Conservation (phyloP, 1,284 basidiomycete species). For the Coniferiporia weirii region DNA sequence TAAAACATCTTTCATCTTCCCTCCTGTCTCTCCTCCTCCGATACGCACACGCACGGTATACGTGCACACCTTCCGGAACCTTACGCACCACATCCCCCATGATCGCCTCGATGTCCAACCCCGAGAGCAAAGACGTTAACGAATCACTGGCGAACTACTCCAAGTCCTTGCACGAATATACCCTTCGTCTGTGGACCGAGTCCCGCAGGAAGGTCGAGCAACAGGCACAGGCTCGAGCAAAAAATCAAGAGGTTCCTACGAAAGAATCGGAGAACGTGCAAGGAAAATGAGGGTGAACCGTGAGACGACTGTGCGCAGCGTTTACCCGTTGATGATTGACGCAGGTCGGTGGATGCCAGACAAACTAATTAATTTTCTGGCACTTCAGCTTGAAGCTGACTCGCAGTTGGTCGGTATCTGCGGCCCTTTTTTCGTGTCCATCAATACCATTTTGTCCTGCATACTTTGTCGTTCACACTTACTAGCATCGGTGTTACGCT, state of each 20-base stretch:
- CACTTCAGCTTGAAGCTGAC: too few relatives aligned
- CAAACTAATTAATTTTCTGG: too few relatives aligned
- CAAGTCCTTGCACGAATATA: conserved; percentile 61
- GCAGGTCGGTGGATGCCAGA: too few relatives aligned
- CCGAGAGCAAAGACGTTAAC: conserved; percentile 8
- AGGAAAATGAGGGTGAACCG: neutral
- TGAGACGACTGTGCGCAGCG: neutral
- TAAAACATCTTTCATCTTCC: too few relatives aligned
- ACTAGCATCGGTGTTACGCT: too few relatives aligned
- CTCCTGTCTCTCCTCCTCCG: too few relatives aligned
- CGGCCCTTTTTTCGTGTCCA: too few relatives aligned
- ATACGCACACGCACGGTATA: too few relatives aligned
- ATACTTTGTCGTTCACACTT: too few relatives aligned
- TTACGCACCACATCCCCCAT: neutral
- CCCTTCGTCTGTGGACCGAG: conserved; percentile 61
- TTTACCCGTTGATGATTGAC: neutral
- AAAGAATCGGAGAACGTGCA: conserved; percentile 13
- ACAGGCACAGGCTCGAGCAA: conserved; percentile 29
- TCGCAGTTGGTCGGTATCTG: too few relatives aligned
- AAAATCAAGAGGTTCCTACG: conserved; percentile 13
- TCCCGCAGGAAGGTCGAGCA: conserved; percentile 56
- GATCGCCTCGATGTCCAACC: neutral
- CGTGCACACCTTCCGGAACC: neutral
- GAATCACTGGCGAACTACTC: conserved; percentile 37
- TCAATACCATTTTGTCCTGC: too few relatives aligned